Conservation (phyloP, 129 eudicot genomes). For the Lactuca saligna region DNA sequence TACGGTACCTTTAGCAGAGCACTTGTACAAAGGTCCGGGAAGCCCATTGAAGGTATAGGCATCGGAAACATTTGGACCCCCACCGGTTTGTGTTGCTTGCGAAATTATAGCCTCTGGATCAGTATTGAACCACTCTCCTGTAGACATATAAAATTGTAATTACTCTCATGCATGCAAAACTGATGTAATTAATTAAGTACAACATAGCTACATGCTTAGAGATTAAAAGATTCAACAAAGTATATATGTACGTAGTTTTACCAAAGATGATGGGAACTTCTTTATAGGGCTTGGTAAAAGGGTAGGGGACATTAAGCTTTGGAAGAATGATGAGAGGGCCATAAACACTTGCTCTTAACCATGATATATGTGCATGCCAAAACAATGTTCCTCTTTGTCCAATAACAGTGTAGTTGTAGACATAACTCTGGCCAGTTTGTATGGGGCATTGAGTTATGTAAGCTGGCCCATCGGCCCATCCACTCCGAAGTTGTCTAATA, state of each 20-base stretch:
- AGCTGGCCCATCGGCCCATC: conserved; percentile 50
- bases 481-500: conserved; percentile 39
- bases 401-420: conserved; percentile 51
- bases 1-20: conserved; percentile 31
- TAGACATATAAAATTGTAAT: not conserved
- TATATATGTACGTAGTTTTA: not conserved
- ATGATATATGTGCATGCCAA: conserved; percentile 42
- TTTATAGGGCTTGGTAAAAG: conserved; percentile 59
- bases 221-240: no score
- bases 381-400: conserved; percentile 45
- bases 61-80: conserved; percentile 59
- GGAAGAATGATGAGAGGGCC: conserved; percentile 60
- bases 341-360: conserved; percentile 57
- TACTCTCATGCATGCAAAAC: not conserved
- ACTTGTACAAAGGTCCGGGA: conserved; percentile 34
- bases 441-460: conserved; percentile 68
- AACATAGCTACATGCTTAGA: no score
- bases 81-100: conserved; percentile 62
- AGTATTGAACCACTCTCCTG: conserved; percentile 69
- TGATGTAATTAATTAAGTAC: no score
- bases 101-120: conserved; percentile 57
- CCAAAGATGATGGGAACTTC: conserved; percentile 64
- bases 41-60: conserved; percentile 34
- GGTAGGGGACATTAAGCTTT: conserved; percentile 48
- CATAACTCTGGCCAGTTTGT: conserved; percentile 55